Percentiles rank a stretch among this genome's conserved stretches.
Conservation (phyloP, 1,284 basidiomycete genomes). For the Naganishia albida region DNA sequence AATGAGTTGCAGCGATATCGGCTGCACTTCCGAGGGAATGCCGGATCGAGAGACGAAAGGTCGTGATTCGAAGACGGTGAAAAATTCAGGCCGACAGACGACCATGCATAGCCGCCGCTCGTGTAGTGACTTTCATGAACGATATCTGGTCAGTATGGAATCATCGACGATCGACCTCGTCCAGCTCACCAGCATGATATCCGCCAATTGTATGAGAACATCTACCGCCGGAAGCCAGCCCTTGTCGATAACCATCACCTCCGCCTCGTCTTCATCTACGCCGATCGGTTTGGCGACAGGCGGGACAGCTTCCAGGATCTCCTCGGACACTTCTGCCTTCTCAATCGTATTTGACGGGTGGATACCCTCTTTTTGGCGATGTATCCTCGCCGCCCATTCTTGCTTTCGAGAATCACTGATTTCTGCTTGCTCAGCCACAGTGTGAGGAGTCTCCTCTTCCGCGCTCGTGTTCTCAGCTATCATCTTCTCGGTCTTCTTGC, state of each 20-base stretch:
- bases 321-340: background rate
- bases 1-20: conserved; percentile 25
- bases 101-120: conserved; percentile 28
- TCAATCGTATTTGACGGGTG: background rate
- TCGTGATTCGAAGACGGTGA: conserved; percentile 11
- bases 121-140: conserved; percentile 11
- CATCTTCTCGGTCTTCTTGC: conserved; percentile 5
- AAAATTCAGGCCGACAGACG: conserved; percentile 29
- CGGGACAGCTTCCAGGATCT: background rate
- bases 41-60: conserved; percentile 23
- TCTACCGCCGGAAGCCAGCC: conserved; percentile 33
- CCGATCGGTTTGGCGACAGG: conserved; percentile 7
- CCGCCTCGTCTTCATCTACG: conserved; percentile 22
- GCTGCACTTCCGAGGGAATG: conserved; percentile 6
- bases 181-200: conserved; percentile 37
- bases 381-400: conserved; percentile 21
- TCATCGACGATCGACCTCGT: background rate
- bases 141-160: background rate
- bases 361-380: conserved; percentile 9
- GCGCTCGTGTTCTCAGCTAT: background rate
- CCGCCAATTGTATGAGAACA: conserved; percentile 38
- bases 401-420: conserved; percentile 9
- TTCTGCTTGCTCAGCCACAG: background rate
- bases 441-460: background rate
- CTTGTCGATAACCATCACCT: conserved; percentile 17